Evolutionary conservation across 202 grass and related monocot species (phyloP), one percentile per base, ranked within the genome.

Genomic region (Schoenoplectus tabernaemontani): DNA sequence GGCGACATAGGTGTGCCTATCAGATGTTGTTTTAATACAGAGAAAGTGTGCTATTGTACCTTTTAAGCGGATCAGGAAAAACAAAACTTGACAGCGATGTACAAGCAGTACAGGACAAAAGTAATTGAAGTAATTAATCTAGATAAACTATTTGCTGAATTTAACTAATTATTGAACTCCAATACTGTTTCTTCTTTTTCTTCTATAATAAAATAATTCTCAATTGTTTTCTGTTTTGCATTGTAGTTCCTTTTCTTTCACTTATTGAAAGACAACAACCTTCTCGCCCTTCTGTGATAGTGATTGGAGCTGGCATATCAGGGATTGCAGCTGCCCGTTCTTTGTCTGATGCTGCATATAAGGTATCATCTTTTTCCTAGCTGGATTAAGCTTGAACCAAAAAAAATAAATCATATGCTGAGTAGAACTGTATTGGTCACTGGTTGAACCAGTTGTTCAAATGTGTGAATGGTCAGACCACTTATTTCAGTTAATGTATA

Each of bases 231-330:
- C n/a, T 69, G 17, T 58, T 38, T 80, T 73, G 22, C 58, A 69
- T n/a, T 72, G 44, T 69, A 93, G 93, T 82, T 82, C 12, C 90
- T 77, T 86, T 93, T 78, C 80, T 92, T 77, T 82, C 83, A 63
- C 87, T 90, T 48, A 87, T 97, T 78, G 93, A 92, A 81, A 82
- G 91, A 75, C 30, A 90, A 84, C 86, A 90, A 24, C 37, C 77
- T 43, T 93, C 87, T 51, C 72, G 85, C 43, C 91, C 91, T 85
- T 88, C 91, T 82, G 91, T 97, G 30, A 88, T 93, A 85, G 93
- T 97, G 69, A 88, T 97, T 78, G 93, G 91, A 81, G 91, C 87
- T 67, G 93, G 93, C 7, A 97, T 97, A 88, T 93, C 93, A 66
- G 93, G 93, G 44, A 91, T 97, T 30, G 84, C 94, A 79, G 89